A percentile compares a stretch with the other conserved stretches of the same genome.
These are phyloP conservation scores for Aphanomyces stellatus DNA, from an alignment of 352 stramenopile genomes.

Conservation along the genomic window DNA sequence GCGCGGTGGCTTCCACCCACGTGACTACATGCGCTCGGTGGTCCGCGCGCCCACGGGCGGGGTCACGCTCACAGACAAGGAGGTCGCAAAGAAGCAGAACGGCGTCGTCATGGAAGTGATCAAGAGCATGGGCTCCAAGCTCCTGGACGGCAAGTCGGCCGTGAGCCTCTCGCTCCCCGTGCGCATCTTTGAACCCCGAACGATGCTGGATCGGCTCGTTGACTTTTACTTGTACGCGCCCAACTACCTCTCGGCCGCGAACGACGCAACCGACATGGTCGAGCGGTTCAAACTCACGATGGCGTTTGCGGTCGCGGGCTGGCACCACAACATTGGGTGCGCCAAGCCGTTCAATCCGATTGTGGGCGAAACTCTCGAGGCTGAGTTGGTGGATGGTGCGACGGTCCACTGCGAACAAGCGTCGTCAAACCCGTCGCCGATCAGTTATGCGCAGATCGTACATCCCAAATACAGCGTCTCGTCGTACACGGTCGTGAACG, in stretches of 20 bases:
- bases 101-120: constrained; percentile 80
- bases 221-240: constrained; percentile 74
- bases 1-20: constrained; percentile 48
- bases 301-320: constrained; percentile 57
- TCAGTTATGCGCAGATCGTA: constrained; percentile 74
- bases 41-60: constrained; percentile 59
- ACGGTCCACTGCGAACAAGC: constrained; percentile 76
- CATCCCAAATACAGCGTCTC: constrained; percentile 62
- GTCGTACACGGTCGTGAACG: constrained; percentile 63
- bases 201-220: constrained; percentile 65
- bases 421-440: constrained; percentile 58
- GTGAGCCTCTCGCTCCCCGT: constrained; percentile 78
- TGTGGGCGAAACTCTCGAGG: constrained; percentile 70
- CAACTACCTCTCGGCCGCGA: constrained; percentile 56
- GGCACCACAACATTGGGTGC: constrained; percentile 71
- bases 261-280: constrained; percentile 44
- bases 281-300: constrained; percentile 77
- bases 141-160: constrained; percentile 56
- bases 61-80: constrained; percentile 74
- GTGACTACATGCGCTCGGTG: constrained; percentile 73
- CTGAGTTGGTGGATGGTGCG: constrained; percentile 58
- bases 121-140: constrained; percentile 56
- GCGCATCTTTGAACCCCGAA: constrained; percentile 76
- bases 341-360: constrained; percentile 84
- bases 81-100: constrained; percentile 73